Base-by-base conservation (phyloP, 2,329 filamentous ascomycete genomes). In the Dendrostoma leiphaemia region DNA sequence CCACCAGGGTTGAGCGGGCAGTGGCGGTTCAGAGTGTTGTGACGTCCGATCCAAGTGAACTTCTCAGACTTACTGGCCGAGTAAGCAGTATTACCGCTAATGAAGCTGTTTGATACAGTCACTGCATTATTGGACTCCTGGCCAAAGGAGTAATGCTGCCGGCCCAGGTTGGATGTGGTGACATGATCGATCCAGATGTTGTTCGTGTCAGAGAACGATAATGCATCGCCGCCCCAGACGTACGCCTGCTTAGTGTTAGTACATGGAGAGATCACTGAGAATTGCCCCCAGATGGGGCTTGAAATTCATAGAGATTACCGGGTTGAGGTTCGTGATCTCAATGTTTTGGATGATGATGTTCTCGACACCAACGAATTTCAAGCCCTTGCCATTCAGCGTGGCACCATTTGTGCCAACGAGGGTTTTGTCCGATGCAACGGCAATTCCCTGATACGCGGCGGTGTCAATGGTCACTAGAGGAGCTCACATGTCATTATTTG, bases 301-400 rank as follows among this genome's bases (percentile, higher is more conserved):
- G 61, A 83, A 77, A 62, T 81, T 79, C 64, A 79, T 21, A 15
- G 13, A n/a, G 28, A 21, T 43, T 12, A 43, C 40, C 83, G 53
- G 41, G 17, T 51, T 55, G 31, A 54, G 68, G 51, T 79, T 69
- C 48, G 78, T 80, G 63, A 83, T 74, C 47, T 75, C 74, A 54
- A 82, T 69, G 67, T 81, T 83, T 71, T 82, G 81, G 66, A 85
- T 78, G 63, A 85, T 85, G 65, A 86, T 69, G 66, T 85, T 83
- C 63, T 66, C 74, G 15, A 72, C 72, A 52, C 70, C 71, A 59
- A 71, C 68, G 21, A 80, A 72, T 23, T 77, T 74, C 24, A 83
- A 66, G 56, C 81, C 81, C 69, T 82, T 83, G 62, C 81, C 81
- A 63, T 75, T 78, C 64, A 84, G 82, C 28, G 81, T 66, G 65